A percentile compares a stretch with the other conserved stretches of the same genome.
phyloP scores from a whole-genome alignment of 169 alveolate species.

The Perkinsus olseni region DNA sequence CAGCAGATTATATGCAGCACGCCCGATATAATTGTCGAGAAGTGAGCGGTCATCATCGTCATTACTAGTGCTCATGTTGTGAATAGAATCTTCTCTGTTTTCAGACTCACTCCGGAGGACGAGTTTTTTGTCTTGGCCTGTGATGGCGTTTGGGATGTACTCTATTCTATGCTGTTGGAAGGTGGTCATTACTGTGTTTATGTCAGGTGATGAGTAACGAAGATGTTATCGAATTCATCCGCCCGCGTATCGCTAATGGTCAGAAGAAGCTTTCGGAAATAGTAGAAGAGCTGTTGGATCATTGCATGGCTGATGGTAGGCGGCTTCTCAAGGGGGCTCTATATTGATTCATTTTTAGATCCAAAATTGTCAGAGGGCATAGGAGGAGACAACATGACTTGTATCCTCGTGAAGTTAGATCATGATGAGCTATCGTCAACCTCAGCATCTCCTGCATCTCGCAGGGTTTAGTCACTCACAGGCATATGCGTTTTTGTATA shows the following conservation, averaged over 20 bases:
- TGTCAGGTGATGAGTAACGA: constrained; percentile 6
- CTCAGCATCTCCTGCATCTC: not conserved
- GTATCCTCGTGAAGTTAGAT: constrained; percentile 47
- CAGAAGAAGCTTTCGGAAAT: not conserved
- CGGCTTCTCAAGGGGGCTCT: constrained; percentile 37
- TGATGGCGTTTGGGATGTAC: constrained; percentile 86
- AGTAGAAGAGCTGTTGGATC: constrained; percentile 1
- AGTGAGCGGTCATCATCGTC: not conserved
- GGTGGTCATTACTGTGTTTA: not conserved
- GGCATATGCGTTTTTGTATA: not conserved
- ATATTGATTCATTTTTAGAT: constrained; percentile 29
- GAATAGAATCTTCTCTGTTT: not conserved
- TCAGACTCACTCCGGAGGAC: constrained; percentile 42
- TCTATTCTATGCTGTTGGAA: not conserved
- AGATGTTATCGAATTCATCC: constrained; percentile 7
- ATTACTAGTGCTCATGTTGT: not conserved
- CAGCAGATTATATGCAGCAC: constrained; percentile 72
- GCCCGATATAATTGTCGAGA: constrained; percentile 65
- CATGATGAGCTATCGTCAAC: constrained; percentile 6
- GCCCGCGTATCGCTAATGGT: not conserved
- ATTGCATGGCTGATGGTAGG: constrained; percentile 22
- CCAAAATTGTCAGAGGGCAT: constrained; percentile 44
- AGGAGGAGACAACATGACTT: constrained; percentile 75
- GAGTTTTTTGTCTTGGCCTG: constrained; percentile 79
- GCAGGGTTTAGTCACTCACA: not conserved